Evolutionary conservation across 2,329 filamentous ascomycete genomes (phyloP), one percentile per base, ranked within the genome.

Genomic region (Cladophialophora chaetospira): DNA sequence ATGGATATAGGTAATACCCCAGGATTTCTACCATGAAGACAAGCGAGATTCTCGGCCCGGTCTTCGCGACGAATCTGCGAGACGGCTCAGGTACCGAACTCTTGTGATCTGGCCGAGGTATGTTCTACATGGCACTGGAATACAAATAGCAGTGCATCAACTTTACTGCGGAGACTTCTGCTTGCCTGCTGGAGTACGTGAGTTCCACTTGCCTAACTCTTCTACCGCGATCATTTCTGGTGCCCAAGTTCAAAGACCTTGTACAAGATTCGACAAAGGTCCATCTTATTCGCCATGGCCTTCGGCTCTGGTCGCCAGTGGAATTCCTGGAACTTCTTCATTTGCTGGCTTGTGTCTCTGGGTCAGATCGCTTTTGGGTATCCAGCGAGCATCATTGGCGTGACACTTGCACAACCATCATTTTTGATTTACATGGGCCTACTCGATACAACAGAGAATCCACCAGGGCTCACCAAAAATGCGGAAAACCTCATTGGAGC

Each of bases 401-500:
- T 51, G 11, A 62, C 59, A 2, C 35, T 62, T 9, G 59, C 75
- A 1, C 75, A 79, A 57, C 74, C 75, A 3, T 71, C 68, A 26
- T 78, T 78, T 67, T 75, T 75, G 63, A 66, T 63, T 2, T 74
- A 54, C 36, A 49, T 61, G 47, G 51, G 52, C 23, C 42, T 58
- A 17, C 21, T 55, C 9, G 55, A 51, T 45, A 23, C 17, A n/a
- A 40, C 51, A 21, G 13, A 26, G n/a, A 26, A 48, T 13, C 55
- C 23, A 6, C 36, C 38, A 26, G 13, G 3, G 36, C 36, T 13
- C 29, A 33, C 29, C 29, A 33, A 33, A 33, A 33, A 33, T 33
- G 29, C 29, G 8, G 29, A 8, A 33, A 8, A 33, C 29, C 29
- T 33, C 29, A 58, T 58, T 17, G 56, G 56, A 3, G 56, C 56